Conservation (phyloP, 1,139 yeast genomes). For the Debaryomyces sp. region DNA sequence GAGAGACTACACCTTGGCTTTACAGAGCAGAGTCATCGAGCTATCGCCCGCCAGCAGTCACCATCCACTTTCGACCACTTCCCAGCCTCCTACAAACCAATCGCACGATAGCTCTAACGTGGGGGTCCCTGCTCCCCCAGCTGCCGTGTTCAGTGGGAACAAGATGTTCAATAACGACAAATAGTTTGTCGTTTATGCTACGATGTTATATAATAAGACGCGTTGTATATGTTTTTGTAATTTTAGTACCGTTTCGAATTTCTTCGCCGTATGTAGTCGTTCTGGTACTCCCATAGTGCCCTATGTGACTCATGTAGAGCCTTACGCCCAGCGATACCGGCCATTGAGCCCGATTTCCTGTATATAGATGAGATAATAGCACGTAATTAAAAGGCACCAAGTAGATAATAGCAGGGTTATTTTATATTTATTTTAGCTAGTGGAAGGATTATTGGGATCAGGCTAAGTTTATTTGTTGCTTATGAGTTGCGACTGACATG, state of each 20-base stretch:
- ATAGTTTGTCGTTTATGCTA: conserved; percentile 1
- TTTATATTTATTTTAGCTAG: conserved; percentile 1
- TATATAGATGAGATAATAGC: background rate
- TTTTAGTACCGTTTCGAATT: background rate
- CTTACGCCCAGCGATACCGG: background rate
- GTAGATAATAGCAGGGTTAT: conserved; percentile 4
- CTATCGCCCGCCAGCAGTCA: conserved; percentile 23
- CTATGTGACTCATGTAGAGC: conserved; percentile 1
- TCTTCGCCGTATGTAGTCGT: background rate
- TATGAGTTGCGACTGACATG: conserved; percentile 9
- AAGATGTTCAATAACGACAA: conserved; percentile 15
- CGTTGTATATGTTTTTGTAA: background rate
- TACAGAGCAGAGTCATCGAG: conserved; percentile 69
- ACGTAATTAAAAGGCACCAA: conserved; percentile 1
- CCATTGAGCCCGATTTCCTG: background rate
- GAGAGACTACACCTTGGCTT: conserved; percentile 69
- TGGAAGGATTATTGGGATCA: background rate
- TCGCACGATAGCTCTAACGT: conserved; percentile 11
- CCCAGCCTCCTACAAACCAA: conserved; percentile 9
- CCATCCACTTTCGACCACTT: conserved; percentile 10
- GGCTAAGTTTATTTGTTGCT: background rate
- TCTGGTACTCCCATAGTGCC: background rate
- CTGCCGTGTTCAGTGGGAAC: conserved; percentile 14
- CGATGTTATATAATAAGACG: background rate
- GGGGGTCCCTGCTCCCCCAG: conserved; percentile 21